These are phyloP conservation scores for Pseudopithomyces chartarum DNA, from an alignment of 2,329 filamentous ascomycete genomes.

Conservation along the genomic window DNA sequence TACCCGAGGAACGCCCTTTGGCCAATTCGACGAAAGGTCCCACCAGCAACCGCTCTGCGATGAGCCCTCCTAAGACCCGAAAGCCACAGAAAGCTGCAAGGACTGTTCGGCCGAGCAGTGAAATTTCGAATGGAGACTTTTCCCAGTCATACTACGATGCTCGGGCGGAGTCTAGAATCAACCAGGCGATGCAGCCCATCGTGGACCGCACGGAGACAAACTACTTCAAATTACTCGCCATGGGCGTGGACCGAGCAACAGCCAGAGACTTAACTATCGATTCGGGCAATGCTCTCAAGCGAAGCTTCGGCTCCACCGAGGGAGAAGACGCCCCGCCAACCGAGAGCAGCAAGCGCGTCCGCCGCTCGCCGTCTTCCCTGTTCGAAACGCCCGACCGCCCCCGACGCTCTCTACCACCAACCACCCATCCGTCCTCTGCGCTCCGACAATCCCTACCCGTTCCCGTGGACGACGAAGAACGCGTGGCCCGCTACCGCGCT, in stretches of 20 bases:
- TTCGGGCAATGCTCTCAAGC: conserved; percentile 36
- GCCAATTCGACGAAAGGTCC: not conserved
- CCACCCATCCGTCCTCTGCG: not conserved
- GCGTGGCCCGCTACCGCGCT: conserved; percentile 28
- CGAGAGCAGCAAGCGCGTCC: conserved; percentile 30
- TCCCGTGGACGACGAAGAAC: conserved; percentile 24
- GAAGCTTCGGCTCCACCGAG: conserved; percentile 32
- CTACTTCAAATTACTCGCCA: conserved; percentile 57
- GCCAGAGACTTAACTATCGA: not conserved
- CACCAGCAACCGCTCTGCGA: too few species aligned
- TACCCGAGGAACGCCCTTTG: not conserved
- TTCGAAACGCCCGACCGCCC: not conserved
- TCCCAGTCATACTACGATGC: conserved; percentile 28
- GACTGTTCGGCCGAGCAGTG: not conserved
- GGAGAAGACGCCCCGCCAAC: conserved; percentile 25
- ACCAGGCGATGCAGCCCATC: conserved; percentile 25
- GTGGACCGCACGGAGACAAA: conserved; percentile 54
- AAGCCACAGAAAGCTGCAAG: not conserved
- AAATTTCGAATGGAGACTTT: conserved; percentile 18
- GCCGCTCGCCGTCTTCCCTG: conserved; percentile 16
- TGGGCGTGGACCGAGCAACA: conserved; percentile 49
- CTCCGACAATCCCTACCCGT: conserved; percentile 15
- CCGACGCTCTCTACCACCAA: conserved; percentile 15
- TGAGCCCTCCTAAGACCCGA: not conserved
- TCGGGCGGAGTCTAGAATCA: not conserved